Conservation (phyloP, 192 early-diverging fungal species). For the Podila epigama region DNA sequence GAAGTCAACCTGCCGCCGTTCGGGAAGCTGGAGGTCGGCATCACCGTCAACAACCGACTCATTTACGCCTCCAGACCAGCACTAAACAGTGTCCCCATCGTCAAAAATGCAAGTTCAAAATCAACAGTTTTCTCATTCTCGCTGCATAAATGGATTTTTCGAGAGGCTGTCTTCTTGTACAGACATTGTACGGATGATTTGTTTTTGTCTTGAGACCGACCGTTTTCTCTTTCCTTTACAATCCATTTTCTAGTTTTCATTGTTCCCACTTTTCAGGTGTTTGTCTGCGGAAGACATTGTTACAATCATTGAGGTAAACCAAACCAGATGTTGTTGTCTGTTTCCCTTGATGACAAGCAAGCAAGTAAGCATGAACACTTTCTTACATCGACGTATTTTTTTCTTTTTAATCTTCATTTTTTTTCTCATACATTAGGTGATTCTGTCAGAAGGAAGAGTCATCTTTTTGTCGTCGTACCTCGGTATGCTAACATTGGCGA, state of each 20-base stretch:
- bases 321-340: background rate
- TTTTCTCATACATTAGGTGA: conserved; percentile 52
- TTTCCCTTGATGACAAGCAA: background rate
- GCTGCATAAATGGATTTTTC: background rate
- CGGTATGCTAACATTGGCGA: conserved; percentile 74
- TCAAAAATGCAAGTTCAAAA: conserved; percentile 74
- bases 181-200: background rate
- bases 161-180: background rate
- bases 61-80: conserved; percentile 78
- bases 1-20: conserved; percentile 83
- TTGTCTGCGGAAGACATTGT: conserved; percentile 71
- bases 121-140: no score
- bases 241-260: conserved; percentile 69
- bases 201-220: no score
- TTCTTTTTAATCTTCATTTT: background rate
- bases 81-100: conserved; percentile 72
- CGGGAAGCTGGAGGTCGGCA: conserved; percentile 76
- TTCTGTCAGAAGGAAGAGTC: conserved; percentile 73
- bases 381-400: background rate
- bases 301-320: conserved; percentile 75
- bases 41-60: conserved; percentile 66
- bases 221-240: no score
- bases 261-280: conserved; percentile 76
- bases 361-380: background rate
- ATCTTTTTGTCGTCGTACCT: conserved; percentile 72